Evolutionary conservation across 768 basidiomycete species (phyloP).

Genomic region (Termitomyces heimii): DNA sequence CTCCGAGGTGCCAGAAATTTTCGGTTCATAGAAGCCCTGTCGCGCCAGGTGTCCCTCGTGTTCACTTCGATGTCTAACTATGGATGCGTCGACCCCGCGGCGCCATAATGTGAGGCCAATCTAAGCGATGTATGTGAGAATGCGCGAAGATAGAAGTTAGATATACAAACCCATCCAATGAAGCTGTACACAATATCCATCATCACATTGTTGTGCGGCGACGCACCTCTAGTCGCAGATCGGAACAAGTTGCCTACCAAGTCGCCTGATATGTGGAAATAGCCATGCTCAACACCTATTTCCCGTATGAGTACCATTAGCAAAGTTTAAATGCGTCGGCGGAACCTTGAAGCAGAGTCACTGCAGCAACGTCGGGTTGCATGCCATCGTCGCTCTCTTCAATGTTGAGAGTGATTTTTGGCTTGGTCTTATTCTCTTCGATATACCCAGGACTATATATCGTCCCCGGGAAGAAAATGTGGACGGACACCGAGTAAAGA

Average conservation of each 20-base stretch:
- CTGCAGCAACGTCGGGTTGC: conserved; percentile 60
- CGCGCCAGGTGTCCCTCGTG: conserved; percentile 38
- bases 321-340: background rate
- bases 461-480: conserved; percentile 80
- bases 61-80: conserved; percentile 38
- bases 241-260: conserved; percentile 66
- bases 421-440: conserved; percentile 74
- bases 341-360: conserved; percentile 52
- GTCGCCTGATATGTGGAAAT: conserved; percentile 74
- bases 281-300: conserved; percentile 66
- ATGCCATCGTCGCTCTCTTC: conserved; percentile 68
- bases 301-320: background rate
- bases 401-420: conserved; percentile 67
- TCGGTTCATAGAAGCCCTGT: conserved; percentile 36
- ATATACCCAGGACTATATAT: conserved; percentile 77
- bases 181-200: conserved; percentile 46
- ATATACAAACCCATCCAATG: conserved; percentile 37
- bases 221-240: conserved; percentile 57
- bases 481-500: conserved; percentile 72
- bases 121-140: conserved; percentile 21
- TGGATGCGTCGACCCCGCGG: conserved; percentile 40
- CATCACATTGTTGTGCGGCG: conserved; percentile 55
- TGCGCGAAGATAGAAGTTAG: background rate
- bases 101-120: conserved; percentile 51
- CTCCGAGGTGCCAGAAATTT: background rate